Base-by-base conservation (phyloP, 1,139 yeast species). In the Meyerozyma athensensis region DNA sequence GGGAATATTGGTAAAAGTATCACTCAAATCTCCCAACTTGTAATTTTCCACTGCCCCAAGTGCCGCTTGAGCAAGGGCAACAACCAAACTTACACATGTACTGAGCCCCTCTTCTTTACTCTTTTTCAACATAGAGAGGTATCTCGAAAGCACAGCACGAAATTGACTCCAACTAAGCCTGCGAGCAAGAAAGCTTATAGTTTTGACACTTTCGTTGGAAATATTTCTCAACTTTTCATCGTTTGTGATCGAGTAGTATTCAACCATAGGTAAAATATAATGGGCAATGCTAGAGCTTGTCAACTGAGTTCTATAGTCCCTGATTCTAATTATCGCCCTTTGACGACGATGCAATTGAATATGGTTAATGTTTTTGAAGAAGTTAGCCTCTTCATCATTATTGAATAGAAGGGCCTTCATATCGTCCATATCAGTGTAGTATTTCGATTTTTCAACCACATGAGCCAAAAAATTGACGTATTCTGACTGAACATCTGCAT, bases 281-380 rank as follows among this genome's bases (percentile, higher is more conserved):
- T 86, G 94, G 0, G 95, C 74, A 39, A 90, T 79, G 47, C 80
- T 81, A 30, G 69, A 64, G 28, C 77, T 78, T 2, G 73, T 60
- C 10, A 90, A 59, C 7, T 66, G 67, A 19, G 70, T 67, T 37
- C 64, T 53, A 30, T 46, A 40, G 7, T 58, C 67, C 5, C 56
- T 52, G 23, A 87, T 63, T 42, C 86, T 73, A 48, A 78, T 73
- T 19, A 92, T 70, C 0, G 97, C 95, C 50, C 87, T 74, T 56
- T 84, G 89, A 50, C 97, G 82, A 61, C 95, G 78, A 52, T 84
- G 90, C 17, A 83, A 55, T 61, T 94, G 98, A 36, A 92, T 80
- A 55, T 92, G 97, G 43, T 74, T 74, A 32, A 94, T 71, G 52
- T 89, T 89, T 41, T 69, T 64, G 65, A 92, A 92, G 54, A 92